Base-by-base conservation (phyloP, 2,329 filamentous ascomycete species). In the Hypoxylon sp. region DNA sequence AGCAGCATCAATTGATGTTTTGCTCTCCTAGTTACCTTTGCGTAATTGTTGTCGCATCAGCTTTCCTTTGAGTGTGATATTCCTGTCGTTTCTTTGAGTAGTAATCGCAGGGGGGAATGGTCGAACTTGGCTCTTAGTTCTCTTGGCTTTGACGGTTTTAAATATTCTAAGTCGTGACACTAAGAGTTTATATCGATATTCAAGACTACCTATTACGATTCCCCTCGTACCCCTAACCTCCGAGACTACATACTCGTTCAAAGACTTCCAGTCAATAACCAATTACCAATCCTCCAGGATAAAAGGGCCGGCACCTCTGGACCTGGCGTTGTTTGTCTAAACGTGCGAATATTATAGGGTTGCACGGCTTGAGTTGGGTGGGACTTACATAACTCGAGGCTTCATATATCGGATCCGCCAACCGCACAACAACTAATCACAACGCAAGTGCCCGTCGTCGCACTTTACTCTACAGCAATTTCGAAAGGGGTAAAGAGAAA, bases 251-350 rank as follows among this genome's bases (percentile, higher is more conserved):
- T n/a, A n/a, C 32, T 41, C 25, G 19, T 57, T 58, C 38, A 56
- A 23, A 48, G 34, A 7, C 19, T 50, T 23, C 38, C 59, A 38
- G 46, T 52, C 58, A 38, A 56, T 11, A 53, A 55, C 4, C 45
- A 38, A 38, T 46, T n/a, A n/a, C n/a, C n/a, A 21, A 21, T 25
- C 25, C 50, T 45, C 34, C 19, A 51, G 43, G 58, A 41, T 60
- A 65, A 60, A 48, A 38, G 65, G 68, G 61, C 62, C 56, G 65
- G 65, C 46, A 68, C 68, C 64, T 56, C 32, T 48, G 30, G 51
- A 48, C 30, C n/a, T 60, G 45, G 38, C 46, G 32, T 55, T 57
- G 43, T 38, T 38, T 56, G 38, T 55, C 50, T 32, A 17, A 36
- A 43, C 17, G 50, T 17, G 50, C 25, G 51, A 45, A 64, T 28